phyloP scores from a whole-genome alignment of 768 basidiomycete species.

The Rhodotorula toruloides region DNA sequence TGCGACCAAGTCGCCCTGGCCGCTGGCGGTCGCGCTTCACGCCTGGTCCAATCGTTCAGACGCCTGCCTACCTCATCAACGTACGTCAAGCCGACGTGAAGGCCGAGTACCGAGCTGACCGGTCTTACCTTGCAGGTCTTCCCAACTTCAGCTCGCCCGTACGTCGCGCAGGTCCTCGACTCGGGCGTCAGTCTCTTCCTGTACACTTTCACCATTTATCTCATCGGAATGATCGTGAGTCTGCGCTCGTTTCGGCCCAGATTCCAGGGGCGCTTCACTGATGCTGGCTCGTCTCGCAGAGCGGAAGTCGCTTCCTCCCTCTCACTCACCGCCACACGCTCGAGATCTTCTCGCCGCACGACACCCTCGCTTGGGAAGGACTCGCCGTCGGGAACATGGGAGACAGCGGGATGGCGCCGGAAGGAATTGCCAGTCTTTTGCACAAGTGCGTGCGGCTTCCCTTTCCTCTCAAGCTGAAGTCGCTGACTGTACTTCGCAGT shows the following conservation, averaged over 20 bases:
- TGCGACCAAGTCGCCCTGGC: background rate
- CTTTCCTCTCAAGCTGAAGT: background rate
- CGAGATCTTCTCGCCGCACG: conserved; percentile 5
- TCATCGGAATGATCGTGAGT: conserved; percentile 32
- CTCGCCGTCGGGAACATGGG: background rate
- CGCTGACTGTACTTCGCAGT: background rate
- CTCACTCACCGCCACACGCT: conserved; percentile 25
- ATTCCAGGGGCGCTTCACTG: background rate
- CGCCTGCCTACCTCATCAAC: conserved; percentile 21
- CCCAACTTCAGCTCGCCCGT: conserved; percentile 21
- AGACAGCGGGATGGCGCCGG: conserved; percentile 10
- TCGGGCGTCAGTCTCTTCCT: conserved; percentile 21
- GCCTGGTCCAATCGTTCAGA: background rate
- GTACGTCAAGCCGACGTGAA: background rate
- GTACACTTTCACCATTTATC: conserved; percentile 23
- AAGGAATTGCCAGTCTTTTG: conserved; percentile 8
- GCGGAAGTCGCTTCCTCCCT: conserved; percentile 21
- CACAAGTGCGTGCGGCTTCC: conserved; percentile 14
- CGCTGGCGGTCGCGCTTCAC: conserved; percentile 22
- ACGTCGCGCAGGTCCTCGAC: conserved; percentile 28
- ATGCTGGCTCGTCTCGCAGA: background rate
- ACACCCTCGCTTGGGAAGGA: conserved; percentile 20
- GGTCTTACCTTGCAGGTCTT: conserved; percentile 10
- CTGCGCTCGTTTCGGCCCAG: no score
- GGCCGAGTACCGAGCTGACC: background rate